phyloP scores from a whole-genome alignment of 805 yeast genomes.

The Wickerhamiella hasegawae region DNA sequence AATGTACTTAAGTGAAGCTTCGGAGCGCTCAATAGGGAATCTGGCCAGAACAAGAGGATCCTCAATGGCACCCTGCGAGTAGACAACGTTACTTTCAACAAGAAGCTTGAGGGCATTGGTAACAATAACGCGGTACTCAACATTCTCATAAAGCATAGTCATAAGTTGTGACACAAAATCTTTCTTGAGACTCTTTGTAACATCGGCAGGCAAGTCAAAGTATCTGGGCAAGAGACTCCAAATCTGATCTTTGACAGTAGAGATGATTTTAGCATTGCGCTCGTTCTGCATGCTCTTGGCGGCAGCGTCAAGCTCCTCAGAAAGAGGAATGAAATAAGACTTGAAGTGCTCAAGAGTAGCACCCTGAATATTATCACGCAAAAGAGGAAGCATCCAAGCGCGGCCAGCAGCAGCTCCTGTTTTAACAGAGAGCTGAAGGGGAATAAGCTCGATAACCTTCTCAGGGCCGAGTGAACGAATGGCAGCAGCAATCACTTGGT shows the following conservation, averaged over 20 bases:
- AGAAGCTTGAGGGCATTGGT: constrained; percentile 67
- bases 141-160: constrained; percentile 56
- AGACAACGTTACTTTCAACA: constrained; percentile 59
- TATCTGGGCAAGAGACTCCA: constrained; percentile 87
- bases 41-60: constrained; percentile 46
- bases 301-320: constrained; percentile 18
- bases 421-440: constrained; percentile 47
- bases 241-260: constrained; percentile 76
- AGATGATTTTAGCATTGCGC: constrained; percentile 58
- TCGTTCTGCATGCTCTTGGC: constrained; percentile 23
- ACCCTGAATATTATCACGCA: constrained; percentile 70
- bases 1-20: constrained; percentile 43
- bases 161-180: constrained; percentile 64
- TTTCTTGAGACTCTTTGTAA: constrained; percentile 46
- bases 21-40: constrained; percentile 42
- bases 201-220: constrained; percentile 72
- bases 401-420: constrained; percentile 54
- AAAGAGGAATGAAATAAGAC: constrained; percentile 47
- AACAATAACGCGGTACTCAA: constrained; percentile 60
- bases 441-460: constrained; percentile 53
- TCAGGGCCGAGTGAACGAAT: constrained; percentile 78
- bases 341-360: constrained; percentile 53
- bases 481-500: constrained; percentile 63
- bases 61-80: constrained; percentile 39
- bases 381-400: constrained; percentile 86